Conservation (phyloP, 2,329 filamentous ascomycete species). For the Pezicula rhizophila region DNA sequence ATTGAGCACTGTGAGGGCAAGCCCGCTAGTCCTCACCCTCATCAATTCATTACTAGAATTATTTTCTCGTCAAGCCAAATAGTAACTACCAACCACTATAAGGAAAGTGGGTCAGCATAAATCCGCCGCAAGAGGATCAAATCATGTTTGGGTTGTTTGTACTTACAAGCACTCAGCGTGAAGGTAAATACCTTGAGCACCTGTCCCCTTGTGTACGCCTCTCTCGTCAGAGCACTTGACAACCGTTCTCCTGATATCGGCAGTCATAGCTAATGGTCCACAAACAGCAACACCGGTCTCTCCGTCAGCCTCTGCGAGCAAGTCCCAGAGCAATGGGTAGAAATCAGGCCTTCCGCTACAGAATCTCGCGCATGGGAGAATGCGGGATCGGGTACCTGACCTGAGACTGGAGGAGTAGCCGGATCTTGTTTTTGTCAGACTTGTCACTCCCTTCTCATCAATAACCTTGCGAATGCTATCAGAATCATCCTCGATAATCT, state of each 20-base stretch:
- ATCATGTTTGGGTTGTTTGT: too few relatives aligned
- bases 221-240: conserved; percentile 51
- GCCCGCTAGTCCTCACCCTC: too few relatives aligned
- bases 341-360: conserved; percentile 41
- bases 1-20: too few relatives aligned
- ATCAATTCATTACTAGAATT: too few relatives aligned
- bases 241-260: conserved; percentile 47
- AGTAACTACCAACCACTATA: too few relatives aligned
- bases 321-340: conserved; percentile 41
- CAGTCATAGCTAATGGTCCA: conserved; percentile 49
- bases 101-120: too few relatives aligned
- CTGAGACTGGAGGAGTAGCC: conserved; percentile 3
- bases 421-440: conserved; percentile 5
- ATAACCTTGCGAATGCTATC: conserved; percentile 3
- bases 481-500: conserved; percentile 1
- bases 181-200: conserved; percentile 55
- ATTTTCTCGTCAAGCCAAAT: too few relatives aligned
- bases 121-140: too few relatives aligned
- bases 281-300: conserved; percentile 59
- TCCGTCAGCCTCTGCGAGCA: conserved; percentile 51
- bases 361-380: conserved; percentile 31
- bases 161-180: conserved; percentile 50
- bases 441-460: conserved; percentile 2
- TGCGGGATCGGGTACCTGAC: conserved; percentile 30
- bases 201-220: conserved; percentile 58